Conservation (phyloP, 2,329 filamentous ascomycete genomes). For the Massarina eburnea region DNA sequence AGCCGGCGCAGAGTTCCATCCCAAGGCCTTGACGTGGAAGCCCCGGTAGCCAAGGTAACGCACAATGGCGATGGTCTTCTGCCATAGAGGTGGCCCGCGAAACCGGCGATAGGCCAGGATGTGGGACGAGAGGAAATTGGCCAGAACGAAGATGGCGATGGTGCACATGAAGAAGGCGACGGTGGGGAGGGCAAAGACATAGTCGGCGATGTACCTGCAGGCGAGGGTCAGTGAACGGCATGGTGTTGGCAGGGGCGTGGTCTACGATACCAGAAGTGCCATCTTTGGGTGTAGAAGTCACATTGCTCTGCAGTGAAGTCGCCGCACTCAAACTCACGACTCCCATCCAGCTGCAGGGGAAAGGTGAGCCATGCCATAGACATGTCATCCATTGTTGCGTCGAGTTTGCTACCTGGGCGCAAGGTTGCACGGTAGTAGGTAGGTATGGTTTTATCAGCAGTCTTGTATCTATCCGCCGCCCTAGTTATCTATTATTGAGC, state of each 20-base stretch:
- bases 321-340: constrained; percentile 31
- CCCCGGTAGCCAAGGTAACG: constrained; percentile 33
- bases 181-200: constrained; percentile 55
- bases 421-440: no score
- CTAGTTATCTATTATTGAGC: no score
- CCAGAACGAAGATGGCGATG: constrained; percentile 53
- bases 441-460: no score
- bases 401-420: no score
- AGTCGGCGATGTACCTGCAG: constrained; percentile 57
- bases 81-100: constrained; percentile 10
- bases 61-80: constrained; percentile 16
- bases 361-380: constrained; percentile 21
- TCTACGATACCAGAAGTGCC: constrained; percentile 55
- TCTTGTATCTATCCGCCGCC: no score
- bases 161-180: constrained; percentile 55
- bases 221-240: background rate
- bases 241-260: background rate
- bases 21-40: constrained; percentile 19
- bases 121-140: constrained; percentile 37
- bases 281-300: constrained; percentile 49
- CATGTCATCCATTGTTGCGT: background rate
- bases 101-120: constrained; percentile 21
- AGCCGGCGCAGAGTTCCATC: constrained; percentile 32
- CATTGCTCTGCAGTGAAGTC: constrained; percentile 49
- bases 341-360: constrained; percentile 17